Conservation (phyloP, 192 early-diverging fungal genomes). For the Entomortierella beljakovae region DNA sequence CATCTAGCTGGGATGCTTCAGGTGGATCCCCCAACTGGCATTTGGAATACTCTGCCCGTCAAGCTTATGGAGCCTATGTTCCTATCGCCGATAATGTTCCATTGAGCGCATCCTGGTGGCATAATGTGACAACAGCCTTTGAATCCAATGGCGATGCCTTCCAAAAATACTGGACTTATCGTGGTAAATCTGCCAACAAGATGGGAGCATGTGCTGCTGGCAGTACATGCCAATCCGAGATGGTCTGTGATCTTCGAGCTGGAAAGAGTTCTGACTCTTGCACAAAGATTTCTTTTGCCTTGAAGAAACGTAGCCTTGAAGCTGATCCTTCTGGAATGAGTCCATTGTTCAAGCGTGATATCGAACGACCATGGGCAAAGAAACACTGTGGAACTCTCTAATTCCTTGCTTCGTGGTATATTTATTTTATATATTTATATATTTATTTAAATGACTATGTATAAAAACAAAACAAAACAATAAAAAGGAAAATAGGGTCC, state of each 20-base stretch:
- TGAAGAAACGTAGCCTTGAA: slow-evolving; percentile 17
- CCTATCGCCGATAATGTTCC: slow-evolving; percentile 35
- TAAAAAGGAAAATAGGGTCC: not conserved
- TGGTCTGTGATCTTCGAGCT: slow-evolving; percentile 42
- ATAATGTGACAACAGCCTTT: slow-evolving; percentile 60
- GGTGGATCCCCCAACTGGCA: slow-evolving; percentile 60
- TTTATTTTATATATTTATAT: not conserved
- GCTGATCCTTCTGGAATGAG: not conserved
- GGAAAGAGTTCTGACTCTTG: slow-evolving; percentile 46
- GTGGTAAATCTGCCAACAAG: slow-evolving; percentile 48
- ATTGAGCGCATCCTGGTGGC: slow-evolving; percentile 64
- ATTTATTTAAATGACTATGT: not conserved
- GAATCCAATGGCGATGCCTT: slow-evolving; percentile 51
- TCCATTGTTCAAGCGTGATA: slow-evolving; percentile 21
- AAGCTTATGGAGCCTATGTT: slow-evolving; percentile 50
- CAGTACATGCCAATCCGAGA: slow-evolving; percentile 24
- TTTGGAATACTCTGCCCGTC: slow-evolving; percentile 62
- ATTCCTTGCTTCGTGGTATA: not conserved
- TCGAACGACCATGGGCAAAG: slow-evolving; percentile 35
- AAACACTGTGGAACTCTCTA: slow-evolving; percentile 22
- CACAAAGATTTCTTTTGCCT: slow-evolving; percentile 12
- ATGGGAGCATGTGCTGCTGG: slow-evolving; percentile 22
- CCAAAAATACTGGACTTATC: slow-evolving; percentile 56
- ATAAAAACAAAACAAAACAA: not conserved
- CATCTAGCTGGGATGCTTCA: slow-evolving; percentile 51